Conservation (phyloP, 2,329 filamentous ascomycete genomes). For the Neonectria magnoliae region DNA sequence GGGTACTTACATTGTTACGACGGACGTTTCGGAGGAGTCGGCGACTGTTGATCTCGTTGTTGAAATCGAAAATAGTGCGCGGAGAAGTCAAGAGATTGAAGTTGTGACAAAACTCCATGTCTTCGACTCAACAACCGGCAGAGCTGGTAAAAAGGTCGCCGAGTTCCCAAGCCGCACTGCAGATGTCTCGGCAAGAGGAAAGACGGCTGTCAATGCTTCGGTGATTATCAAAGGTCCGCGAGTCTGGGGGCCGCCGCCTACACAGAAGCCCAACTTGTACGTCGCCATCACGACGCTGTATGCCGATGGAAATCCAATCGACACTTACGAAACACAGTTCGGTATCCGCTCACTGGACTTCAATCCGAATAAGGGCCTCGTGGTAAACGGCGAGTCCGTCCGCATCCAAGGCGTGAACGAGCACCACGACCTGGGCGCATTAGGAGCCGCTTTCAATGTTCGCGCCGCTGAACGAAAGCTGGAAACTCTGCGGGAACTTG, state of each 20-base stretch:
- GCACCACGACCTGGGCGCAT: slow-evolving; percentile 61
- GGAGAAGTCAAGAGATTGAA: slow-evolving; percentile 45
- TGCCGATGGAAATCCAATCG: slow-evolving; percentile 41
- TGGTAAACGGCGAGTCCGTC: slow-evolving; percentile 57
- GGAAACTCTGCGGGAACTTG: slow-evolving; percentile 60
- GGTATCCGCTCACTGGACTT: slow-evolving; percentile 58
- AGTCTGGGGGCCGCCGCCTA: slow-evolving; percentile 60
- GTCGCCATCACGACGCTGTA: slow-evolving; percentile 55
- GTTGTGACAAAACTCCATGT: slow-evolving; percentile 54
- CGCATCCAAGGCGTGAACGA: slow-evolving; percentile 59
- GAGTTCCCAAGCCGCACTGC: slow-evolving; percentile 42
- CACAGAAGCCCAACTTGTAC: slow-evolving; percentile 59
- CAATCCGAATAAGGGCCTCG: slow-evolving; percentile 52
- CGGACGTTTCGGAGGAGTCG: slow-evolving; percentile 53
- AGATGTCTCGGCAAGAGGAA: slow-evolving; percentile 38
- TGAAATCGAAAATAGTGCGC: slow-evolving; percentile 56
- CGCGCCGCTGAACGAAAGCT: slow-evolving; percentile 60
- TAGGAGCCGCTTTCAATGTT: slow-evolving; percentile 61
- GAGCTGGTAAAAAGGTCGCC: slow-evolving; percentile 43
- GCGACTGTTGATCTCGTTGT: slow-evolving; percentile 58
- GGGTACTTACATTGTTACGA: slow-evolving; percentile 60
- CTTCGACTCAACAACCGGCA: slow-evolving; percentile 47
- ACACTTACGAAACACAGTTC: slow-evolving; percentile 60
- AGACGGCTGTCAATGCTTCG: slow-evolving; percentile 48
- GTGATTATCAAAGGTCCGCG: slow-evolving; percentile 45